Conservation (phyloP, 257 asterid species). For the Solanum gracilifrons region DNA sequence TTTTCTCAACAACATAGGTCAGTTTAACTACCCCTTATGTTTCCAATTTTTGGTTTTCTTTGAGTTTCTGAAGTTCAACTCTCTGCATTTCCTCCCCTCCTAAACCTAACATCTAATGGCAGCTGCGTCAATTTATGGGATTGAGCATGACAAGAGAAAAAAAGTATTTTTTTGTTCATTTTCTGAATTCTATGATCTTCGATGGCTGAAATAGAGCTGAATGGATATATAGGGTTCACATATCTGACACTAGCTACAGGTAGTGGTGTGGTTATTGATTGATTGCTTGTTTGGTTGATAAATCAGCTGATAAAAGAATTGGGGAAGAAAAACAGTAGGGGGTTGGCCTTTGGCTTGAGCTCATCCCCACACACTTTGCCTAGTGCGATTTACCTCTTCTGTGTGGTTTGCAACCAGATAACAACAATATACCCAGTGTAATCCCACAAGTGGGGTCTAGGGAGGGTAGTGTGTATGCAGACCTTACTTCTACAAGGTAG, state of each 20-base stretch:
- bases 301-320: neutral
- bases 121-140: neutral
- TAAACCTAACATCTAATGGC: neutral
- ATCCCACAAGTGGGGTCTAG: neutral
- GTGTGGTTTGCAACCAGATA: neutral
- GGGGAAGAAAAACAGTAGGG: neutral
- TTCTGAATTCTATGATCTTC: neutral
- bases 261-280: neutral
- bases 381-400: neutral
- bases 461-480: neutral
- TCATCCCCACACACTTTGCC: neutral
- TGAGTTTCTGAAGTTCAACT: neutral
- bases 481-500: neutral
- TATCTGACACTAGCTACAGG: neutral
- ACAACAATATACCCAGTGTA: neutral
- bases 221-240: neutral
- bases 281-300: neutral
- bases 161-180: neutral
- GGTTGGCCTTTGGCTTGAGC: neutral
- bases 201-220: neutral
- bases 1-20: conserved; percentile 29
- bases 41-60: neutral
- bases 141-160: neutral
- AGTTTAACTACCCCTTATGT: neutral
- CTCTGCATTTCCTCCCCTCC: neutral